These are phyloP conservation scores for Fusarium torreyae DNA, from an alignment of 2,329 filamentous ascomycete genomes.

Conservation along the genomic window DNA sequence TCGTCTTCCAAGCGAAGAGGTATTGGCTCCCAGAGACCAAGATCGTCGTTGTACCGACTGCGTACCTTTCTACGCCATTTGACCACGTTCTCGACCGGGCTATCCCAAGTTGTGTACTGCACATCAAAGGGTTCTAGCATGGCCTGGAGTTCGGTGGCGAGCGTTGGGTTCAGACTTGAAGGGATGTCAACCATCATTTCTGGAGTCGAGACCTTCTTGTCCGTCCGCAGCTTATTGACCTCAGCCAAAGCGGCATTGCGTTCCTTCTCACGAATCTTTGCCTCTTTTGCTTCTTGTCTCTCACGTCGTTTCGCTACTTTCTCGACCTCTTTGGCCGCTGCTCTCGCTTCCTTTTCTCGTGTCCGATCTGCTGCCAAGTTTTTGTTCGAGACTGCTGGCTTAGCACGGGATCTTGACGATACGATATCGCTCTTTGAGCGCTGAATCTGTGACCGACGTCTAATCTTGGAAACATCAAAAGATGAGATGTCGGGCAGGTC, in stretches of 20 bases:
- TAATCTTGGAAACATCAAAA: constrained; percentile 56
- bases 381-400: constrained; percentile 46
- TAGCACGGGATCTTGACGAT: constrained; percentile 39
- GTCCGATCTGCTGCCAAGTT: constrained; percentile 57
- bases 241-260: constrained; percentile 76
- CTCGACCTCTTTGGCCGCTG: constrained; percentile 66
- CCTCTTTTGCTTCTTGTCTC: constrained; percentile 72
- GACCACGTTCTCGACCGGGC: constrained; percentile 67
- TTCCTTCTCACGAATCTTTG: constrained; percentile 75
- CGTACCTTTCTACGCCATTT: constrained; percentile 79
- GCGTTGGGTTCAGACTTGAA: constrained; percentile 64
- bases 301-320: constrained; percentile 70
- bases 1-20: constrained; percentile 67
- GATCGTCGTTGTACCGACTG: constrained; percentile 72
- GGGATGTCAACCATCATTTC: constrained; percentile 86
- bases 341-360: constrained; percentile 62
- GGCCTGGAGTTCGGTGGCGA: constrained; percentile 63
- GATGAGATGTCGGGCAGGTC: constrained; percentile 65
- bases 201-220: constrained; percentile 79
- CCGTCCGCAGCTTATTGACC: constrained; percentile 79
- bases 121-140: constrained; percentile 68
- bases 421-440: constrained; percentile 54
- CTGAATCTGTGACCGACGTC: constrained; percentile 44
- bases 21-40: constrained; percentile 76
- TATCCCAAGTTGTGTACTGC: constrained; percentile 61